A percentile compares a stretch with the other conserved stretches of the same genome.
Conservation (phyloP, 2,329 filamentous ascomycete genomes). For the Pseudogymnoascus sp. region DNA sequence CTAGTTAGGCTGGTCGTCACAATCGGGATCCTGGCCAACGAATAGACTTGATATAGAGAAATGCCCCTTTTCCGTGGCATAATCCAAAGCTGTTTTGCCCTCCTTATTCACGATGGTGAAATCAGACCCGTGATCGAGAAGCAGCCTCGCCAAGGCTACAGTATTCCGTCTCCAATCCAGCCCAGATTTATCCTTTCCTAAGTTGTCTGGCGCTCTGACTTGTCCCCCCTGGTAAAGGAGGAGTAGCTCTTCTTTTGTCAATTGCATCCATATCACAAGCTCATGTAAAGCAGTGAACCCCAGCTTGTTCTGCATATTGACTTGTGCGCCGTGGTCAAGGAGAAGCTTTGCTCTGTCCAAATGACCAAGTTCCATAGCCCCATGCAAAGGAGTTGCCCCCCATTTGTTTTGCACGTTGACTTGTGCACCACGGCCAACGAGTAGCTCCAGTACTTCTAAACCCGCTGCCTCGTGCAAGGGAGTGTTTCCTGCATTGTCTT, state of each 20-base stretch:
- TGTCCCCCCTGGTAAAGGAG: background rate
- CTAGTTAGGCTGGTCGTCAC: background rate
- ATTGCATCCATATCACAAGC: background rate
- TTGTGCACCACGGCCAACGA: background rate
- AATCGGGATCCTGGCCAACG: background rate
- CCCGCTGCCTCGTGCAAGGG: no score
- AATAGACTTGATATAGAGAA: background rate
- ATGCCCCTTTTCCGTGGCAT: background rate
- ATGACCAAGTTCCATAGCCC: background rate
- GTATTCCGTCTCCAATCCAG: background rate
- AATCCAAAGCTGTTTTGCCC: background rate
- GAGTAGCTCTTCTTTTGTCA: background rate
- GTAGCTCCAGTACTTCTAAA: no score
- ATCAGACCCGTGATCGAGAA: background rate
- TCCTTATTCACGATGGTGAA: background rate
- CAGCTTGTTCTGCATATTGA: background rate
- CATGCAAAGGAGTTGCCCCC: background rate
- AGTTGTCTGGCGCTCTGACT: background rate
- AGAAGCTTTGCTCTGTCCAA: background rate
- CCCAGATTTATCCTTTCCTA: background rate
- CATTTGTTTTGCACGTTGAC: background rate
- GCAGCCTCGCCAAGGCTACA: background rate
- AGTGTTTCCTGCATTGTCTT: no score
- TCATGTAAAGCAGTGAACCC: background rate
- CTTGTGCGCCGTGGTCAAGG: background rate